phyloP scores from a whole-genome alignment of 2,329 filamentous ascomycete genomes.

The Colletotrichum sp. region DNA sequence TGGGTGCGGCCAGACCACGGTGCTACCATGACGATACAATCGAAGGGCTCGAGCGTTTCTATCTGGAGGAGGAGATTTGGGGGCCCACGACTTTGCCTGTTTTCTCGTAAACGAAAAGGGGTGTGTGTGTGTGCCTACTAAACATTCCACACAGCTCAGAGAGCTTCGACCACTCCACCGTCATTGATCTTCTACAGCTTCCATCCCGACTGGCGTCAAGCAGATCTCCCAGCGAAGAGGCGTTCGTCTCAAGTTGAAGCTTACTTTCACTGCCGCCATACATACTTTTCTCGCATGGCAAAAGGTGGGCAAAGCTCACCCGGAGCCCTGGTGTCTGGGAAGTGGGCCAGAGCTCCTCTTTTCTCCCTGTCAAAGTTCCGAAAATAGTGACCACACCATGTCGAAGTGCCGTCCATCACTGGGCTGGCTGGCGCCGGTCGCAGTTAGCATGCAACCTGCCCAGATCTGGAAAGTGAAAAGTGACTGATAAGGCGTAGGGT shows the following conservation, averaged over 20 bases:
- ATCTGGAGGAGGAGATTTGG: background rate
- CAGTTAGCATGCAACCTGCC: background rate
- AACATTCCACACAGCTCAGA: background rate
- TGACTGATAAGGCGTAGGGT: background rate
- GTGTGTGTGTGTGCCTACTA: background rate
- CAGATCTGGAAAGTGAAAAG: background rate
- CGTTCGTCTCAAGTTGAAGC: background rate
- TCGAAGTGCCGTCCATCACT: background rate
- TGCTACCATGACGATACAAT: conserved; percentile 7
- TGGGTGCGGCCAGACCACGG: background rate
- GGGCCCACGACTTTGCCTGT: background rate
- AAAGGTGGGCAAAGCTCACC: background rate
- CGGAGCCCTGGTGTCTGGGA: background rate
- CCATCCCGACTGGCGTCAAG: background rate
- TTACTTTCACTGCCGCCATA: background rate
- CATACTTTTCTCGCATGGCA: background rate
- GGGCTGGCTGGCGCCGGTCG: background rate
- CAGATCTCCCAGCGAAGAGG: background rate
- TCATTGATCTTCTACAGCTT: background rate
- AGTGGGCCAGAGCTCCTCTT: background rate
- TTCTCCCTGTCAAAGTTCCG: background rate
- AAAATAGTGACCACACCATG: background rate
- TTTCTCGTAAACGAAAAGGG: background rate
- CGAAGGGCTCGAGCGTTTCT: background rate
- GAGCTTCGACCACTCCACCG: background rate